Evolutionary conservation across 345 rosid species (phyloP), one percentile per base, ranked within the genome.

Genomic region (Arabidopsis arenosa): DNA sequence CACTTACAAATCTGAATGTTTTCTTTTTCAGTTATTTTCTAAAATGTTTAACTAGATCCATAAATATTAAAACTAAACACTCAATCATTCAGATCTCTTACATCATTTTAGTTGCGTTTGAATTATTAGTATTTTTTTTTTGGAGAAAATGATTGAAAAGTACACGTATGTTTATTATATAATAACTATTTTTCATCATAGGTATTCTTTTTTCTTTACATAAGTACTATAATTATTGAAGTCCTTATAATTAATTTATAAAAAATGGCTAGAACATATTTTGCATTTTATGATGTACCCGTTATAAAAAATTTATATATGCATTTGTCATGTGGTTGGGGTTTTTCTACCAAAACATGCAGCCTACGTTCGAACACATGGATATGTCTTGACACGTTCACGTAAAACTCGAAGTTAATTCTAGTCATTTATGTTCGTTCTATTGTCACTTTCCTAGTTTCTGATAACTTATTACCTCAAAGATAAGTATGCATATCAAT

Each of bases 391-490:
- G 72, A 77, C 80, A 77, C 76, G 66, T 77, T 77, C 66, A 63
- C 80, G 73, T 71, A 72, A 56, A 72, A 40, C 63, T 58, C 30
- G 28, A 76, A 48, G 48, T 52, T 75, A n/a, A 66, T 45, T 47
- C 52, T 11, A 12, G 48, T 26, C n/a, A n/a, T n/a, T 48, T 12
- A 17, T 10, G 23, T 44, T 69, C 26, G 59, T 35, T 63, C 18
- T 43, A 47, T 17, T 48, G 80, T 65, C 73, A 61, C 70, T 76
- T 56, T 71, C 76, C 21, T 71, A 71, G 45, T 57, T 71, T 71
- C 72, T 48, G 73, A 77, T 71, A 77, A 65, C 77, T 72, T 72
- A 77, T 77, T 77, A 65, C 76, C 66, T 57, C 72, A 57, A 14
- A 39, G 67, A 71, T 77, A 58, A 72, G 76, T 49, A 72, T 52